Evolutionary conservation across 2,329 filamentous ascomycete genomes (phyloP), one percentile per base, ranked within the genome.

Genomic region (Paecilomyces formosus): DNA sequence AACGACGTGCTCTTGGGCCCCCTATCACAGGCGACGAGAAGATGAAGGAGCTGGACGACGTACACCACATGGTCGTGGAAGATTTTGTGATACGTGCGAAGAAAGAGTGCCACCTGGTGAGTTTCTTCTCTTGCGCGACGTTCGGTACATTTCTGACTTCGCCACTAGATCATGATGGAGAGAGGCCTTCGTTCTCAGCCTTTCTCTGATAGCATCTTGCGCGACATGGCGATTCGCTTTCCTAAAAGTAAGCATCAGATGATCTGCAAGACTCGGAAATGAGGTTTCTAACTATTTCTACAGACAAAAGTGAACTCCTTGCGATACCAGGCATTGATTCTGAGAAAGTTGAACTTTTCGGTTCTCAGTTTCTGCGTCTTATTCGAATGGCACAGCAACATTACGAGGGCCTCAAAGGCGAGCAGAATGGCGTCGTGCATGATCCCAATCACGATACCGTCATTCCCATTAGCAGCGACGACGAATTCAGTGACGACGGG

Each of bases 201-300:
- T 3, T 79, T 81, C 58, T 71, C 76, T 11, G 78, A 81, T 61
- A 70, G 70, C 28, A 70, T 76, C 15, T 63, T 81, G 54, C 76
- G 79, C 56, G 75, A 79, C 58, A 81, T 81, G 73, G 79, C 74
- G 52, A 78, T 80, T 39, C 63, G 68, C 13, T 79, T 81, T 55
- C 77, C 79, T 11, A 67, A 71, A 69, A 68, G 74, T 77, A 66
- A 70, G 59, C 50, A 28, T 9, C 28, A 45, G n/a, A n/a, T 45
- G 6, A 4, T 18, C 39, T 8, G 7, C 5, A 28, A 11, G 12
- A 8, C 26, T 28, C 4, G n/a, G 53, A 21, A 24, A 50, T 5
- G 21, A 13, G 15, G 22, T 57, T n/a, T 58, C 69, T 39, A 69
- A 35, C 22, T 55, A 21, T 30, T 52, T 39, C 22, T 22, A 31